Percentiles rank a stretch among this genome's conserved stretches.
These are phyloP conservation scores for Mucor velutinosus DNA, from an alignment of 371 early-diverging fungal species.

Conservation along the genomic window DNA sequence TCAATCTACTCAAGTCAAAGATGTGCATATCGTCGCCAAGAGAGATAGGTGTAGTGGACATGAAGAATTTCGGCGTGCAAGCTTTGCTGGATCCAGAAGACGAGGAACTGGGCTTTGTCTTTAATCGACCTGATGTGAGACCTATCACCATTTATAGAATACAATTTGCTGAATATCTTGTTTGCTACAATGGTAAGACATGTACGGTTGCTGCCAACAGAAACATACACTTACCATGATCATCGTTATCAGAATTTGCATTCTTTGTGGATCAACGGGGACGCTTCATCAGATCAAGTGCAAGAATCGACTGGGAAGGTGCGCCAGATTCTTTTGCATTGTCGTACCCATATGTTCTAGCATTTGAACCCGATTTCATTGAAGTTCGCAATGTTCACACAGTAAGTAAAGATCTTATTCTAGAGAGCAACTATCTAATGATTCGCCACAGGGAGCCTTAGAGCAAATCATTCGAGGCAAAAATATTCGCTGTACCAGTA, in stretches of 20 bases:
- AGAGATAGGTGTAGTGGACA: constrained; percentile 93
- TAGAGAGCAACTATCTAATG: neutral
- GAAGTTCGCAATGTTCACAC: constrained; percentile 86
- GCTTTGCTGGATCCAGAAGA: constrained; percentile 52
- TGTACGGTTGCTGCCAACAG: neutral
- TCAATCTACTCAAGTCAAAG: constrained; percentile 83
- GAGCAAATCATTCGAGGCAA: constrained; percentile 57
- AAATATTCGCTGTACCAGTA: constrained; percentile 62
- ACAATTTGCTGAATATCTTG: constrained; percentile 71
- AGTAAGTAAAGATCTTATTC: constrained; percentile 11
- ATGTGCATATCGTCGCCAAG: constrained; percentile 91
- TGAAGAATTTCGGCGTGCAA: constrained; percentile 73
- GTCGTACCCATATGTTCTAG: constrained; percentile 80
- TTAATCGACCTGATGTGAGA: constrained; percentile 28
- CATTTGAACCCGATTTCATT: constrained; percentile 85
- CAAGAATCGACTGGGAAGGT: constrained; percentile 80
- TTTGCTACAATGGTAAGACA: constrained; percentile 81
- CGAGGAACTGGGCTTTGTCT: constrained; percentile 31
- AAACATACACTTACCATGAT: neutral
- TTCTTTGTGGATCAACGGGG: constrained; percentile 93
- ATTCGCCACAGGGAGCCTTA: neutral
- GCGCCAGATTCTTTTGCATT: constrained; percentile 73
- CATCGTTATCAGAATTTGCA: constrained; percentile 66
- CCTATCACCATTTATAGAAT: constrained; percentile 89
- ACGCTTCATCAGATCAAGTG: constrained; percentile 67